phyloP scores from a whole-genome alignment of 257 asterid species.

The Misopates orontium region DNA sequence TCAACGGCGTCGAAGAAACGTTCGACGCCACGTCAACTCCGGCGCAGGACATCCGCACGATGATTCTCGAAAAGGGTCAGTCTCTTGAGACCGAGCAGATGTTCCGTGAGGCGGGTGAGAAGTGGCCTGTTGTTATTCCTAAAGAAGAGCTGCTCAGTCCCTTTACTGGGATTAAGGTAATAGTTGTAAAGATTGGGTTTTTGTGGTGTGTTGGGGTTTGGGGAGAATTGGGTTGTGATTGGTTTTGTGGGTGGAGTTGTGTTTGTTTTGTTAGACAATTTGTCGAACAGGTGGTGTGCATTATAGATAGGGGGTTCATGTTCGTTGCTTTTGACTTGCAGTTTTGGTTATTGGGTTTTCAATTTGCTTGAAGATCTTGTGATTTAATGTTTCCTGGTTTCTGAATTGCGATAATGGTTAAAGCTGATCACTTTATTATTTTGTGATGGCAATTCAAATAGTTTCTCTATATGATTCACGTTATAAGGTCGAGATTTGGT shows the following conservation, averaged over 20 bases:
- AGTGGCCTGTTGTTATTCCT: constrained; percentile 89
- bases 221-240: constrained; percentile 10
- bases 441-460: neutral
- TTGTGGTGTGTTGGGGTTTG: no score
- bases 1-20: constrained; percentile 75
- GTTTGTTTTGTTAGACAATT: constrained; percentile 46
- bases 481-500: neutral
- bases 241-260: neutral
- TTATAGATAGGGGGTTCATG: neutral
- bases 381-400: neutral
- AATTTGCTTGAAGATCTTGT: neutral
- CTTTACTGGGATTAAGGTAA: constrained; percentile 72
- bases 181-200: neutral
- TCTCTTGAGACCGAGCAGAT: constrained; percentile 86
- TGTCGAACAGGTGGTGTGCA: constrained; percentile 39
- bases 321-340: neutral
- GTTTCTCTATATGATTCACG: neutral
- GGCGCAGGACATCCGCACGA: constrained; percentile 71
- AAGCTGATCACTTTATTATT: neutral
- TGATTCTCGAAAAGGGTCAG: constrained; percentile 93
- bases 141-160: constrained; percentile 64
- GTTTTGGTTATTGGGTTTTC: neutral
- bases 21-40: constrained; percentile 84
- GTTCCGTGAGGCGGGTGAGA: constrained; percentile 91
- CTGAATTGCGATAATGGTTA: no score